Base-by-base conservation (phyloP, 768 basidiomycete species). In the Lactarius akahatsu region DNA sequence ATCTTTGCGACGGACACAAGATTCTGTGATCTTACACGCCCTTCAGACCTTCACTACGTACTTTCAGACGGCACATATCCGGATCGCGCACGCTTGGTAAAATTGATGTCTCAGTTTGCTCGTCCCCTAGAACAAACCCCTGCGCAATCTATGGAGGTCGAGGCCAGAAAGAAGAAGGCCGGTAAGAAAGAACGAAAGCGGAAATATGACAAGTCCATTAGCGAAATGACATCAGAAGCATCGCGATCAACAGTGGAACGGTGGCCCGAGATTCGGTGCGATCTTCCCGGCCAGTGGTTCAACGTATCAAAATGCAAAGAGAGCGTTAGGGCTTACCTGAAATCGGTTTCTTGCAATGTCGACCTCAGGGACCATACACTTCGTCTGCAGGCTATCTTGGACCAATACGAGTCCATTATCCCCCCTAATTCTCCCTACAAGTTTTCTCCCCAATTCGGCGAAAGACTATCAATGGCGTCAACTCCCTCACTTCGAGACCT, bases 21-120 rank as follows among this genome's bases (percentile, higher is more conserved):
- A 47, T 64, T 47, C 41, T 34, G 28, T 10, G 40, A 10, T 30
- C 28, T 41, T 43, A 41, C 36, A 38, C 26, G 4, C 55, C 55
- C 55, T n/a, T 8, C 16, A 8, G 16, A 28, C 1, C 55, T 7
- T 30, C 28, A 56, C 26, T 56, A 18, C 10, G 30, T 20, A 20
- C 38, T 62, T 7, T 62, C 54, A 6, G 62, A 56, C 15, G 62
- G 62, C 13, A 16, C 56, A 10, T n/a, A 54, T 36, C 62, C 62
- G 5, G 38, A 28, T 2, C 20, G 18, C 7, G n/a, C 30, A 1
- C 55, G 18, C 11, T 28, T 62, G 18, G 23, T n/a, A 28, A 16
- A n/a, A 18, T 16, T 62, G 62, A 56, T 62, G n/a, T 45, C 26
- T 5, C 36, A 28, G 50, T 56, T 18, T 26, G 20, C 20, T 11